Base-by-base conservation (phyloP, 768 basidiomycete genomes). In the Hortiboletus campestris region DNA sequence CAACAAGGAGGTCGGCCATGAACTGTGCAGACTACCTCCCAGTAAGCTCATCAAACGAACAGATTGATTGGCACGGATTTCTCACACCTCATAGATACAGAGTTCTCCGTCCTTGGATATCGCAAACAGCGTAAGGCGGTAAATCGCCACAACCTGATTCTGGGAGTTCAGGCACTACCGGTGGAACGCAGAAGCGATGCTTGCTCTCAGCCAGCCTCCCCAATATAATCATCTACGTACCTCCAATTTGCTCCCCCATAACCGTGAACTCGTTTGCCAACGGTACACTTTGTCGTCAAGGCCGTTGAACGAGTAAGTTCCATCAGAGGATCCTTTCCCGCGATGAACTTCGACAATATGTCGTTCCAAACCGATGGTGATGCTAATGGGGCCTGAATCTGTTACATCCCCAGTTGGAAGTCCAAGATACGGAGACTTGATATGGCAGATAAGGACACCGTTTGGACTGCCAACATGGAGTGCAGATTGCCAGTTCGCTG, bases 51-150 rank as follows among this genome's bases (percentile, higher is more conserved):
- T 35, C 46, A 51, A 48, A 29, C 28, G 20, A 41, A 22, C 25
- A 12, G 4, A 12, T 20, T 10, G n/a, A 32, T 36, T 10, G 17
- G 2, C 20, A 28, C 11, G 7, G 17, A 45, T 43, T 20, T 25
- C 28, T 56, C 67, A n/a, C 56, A 71, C 70, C 59, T 71, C 62
- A 50, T 71, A 19, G 25, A 71, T 60, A 19, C 63, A 46, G 6
- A 71, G 67, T 34, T 69, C 71, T 4, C 70, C 70, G 39, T 71
- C 70, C 48, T 72, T 71, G 36, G 48, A 62, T 32, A 72, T 31
- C 13, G 70, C 71, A 55, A 71, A 61, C 9, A 56, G 42, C 20
- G 67, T 71, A 20, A 67, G 57, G 19, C 70, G 70, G 47, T 72
- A 71, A 14, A 67, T 69, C 2, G 70, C 70, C 25, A 72, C 59